Evolutionary conservation across 2,329 filamentous ascomycete species (phyloP).

Genomic region (Ophiostoma montium): DNA sequence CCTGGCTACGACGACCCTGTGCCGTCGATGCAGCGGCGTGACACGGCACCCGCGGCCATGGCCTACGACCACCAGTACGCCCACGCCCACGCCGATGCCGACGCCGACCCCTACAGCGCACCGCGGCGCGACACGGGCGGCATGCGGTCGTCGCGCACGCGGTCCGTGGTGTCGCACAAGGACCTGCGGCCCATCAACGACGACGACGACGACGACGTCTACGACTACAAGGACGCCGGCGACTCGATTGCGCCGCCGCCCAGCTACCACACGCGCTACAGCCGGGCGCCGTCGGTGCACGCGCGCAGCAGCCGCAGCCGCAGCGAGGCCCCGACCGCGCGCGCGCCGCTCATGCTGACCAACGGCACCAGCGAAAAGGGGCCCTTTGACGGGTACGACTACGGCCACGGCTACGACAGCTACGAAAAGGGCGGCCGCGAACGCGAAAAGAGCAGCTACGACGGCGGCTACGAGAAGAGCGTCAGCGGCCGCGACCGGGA

Average conservation of each 20-base stretch:
- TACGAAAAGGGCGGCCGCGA: background rate
- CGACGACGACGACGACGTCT: constrained; percentile 1
- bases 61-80: background rate
- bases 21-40: constrained; percentile 26
- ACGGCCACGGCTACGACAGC: background rate
- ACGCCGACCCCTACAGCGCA: background rate
- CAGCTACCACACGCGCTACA: background rate
- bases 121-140: background rate
- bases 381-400: background rate
- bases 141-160: background rate
- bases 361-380: background rate
- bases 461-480: constrained; percentile 10
- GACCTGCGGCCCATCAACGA: background rate
- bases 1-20: constrained; percentile 13
- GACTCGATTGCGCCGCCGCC: background rate
- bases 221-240: background rate
- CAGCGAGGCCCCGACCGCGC: background rate
- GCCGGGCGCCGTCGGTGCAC: background rate
- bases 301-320: constrained; percentile 1
- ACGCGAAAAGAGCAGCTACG: background rate
- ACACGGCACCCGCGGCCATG: background rate
- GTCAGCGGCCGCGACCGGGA: too few species aligned
- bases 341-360: background rate
- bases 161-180: background rate
- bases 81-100: too few species aligned